Evolutionary conservation across 108 stramenopile species (phyloP).

Genomic region (Cylindrotheca fusiformis): DNA sequence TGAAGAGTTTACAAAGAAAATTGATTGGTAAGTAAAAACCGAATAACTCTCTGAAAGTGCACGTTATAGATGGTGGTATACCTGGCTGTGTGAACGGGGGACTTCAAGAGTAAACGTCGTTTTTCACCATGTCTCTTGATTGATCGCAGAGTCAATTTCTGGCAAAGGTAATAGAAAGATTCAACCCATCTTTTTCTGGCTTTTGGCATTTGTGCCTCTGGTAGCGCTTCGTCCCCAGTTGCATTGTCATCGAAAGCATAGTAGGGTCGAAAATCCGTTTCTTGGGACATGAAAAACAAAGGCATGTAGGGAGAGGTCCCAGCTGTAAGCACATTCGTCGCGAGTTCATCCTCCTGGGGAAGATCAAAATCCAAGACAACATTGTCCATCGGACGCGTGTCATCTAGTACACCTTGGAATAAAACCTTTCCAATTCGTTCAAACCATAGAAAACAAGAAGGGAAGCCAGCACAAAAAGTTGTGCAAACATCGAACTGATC

Average conservation of each 20-base stretch:
- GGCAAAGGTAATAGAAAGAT: conserved; percentile 26
- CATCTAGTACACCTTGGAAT: conserved; percentile 30
- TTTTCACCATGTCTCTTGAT: conserved; percentile 2
- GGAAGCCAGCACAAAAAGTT: conserved; percentile 52
- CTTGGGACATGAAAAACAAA: conserved; percentile 35
- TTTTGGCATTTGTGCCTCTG: conserved; percentile 18
- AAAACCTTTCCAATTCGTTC: conserved; percentile 41
- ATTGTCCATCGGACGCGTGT: conserved; percentile 53
- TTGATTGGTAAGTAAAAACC: not conserved
- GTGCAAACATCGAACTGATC: conserved; percentile 38
- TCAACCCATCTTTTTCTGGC: conserved; percentile 29
- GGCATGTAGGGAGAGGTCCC: conserved; percentile 37
- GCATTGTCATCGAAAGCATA: conserved; percentile 23
- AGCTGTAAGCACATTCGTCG: conserved; percentile 31
- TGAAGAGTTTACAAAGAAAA: not conserved
- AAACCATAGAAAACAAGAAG: conserved; percentile 46
- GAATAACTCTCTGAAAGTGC: not conserved
- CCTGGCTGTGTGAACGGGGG: conserved; percentile 46
- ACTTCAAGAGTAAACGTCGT: conserved; percentile 37
- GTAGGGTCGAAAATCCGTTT: conserved; percentile 33
- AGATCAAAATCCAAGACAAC: conserved; percentile 42
- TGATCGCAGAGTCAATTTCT: conserved; percentile 27
- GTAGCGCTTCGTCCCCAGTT: conserved; percentile 11
- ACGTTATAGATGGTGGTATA: not conserved
- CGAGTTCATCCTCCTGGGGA: conserved; percentile 53